These are phyloP conservation scores for Fomitopsis serialis DNA, from an alignment of 768 basidiomycete species.

Conservation along the genomic window DNA sequence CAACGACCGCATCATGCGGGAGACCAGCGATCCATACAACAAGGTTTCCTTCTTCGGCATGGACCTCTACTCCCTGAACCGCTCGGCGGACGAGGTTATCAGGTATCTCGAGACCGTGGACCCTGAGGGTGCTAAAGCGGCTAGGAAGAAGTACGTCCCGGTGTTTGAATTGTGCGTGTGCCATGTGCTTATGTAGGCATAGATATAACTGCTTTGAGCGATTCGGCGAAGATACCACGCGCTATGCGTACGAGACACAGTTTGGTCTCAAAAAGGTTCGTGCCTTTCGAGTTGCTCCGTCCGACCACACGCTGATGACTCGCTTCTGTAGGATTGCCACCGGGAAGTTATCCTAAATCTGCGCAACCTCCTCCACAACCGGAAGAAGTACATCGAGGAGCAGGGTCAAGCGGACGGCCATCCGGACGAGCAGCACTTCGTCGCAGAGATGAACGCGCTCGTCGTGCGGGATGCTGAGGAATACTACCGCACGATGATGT, in stretches of 20 bases:
- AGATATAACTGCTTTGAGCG: conserved; percentile 24
- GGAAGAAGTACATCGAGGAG: conserved; percentile 16
- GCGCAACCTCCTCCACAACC: conserved; percentile 14
- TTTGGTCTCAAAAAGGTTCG: conserved; percentile 18
- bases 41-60: conserved; percentile 23
- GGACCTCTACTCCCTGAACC: conserved; percentile 24
- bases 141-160: conserved; percentile 19
- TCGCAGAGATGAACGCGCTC: conserved; percentile 25
- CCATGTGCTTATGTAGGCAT: neutral
- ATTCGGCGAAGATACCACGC: conserved; percentile 20
- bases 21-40: conserved; percentile 9
- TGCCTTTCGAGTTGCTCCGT: neutral
- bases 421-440: conserved; percentile 21
- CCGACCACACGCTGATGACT: neutral
- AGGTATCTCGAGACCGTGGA: conserved; percentile 22
- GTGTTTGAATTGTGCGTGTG: neutral
- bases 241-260: conserved; percentile 18
- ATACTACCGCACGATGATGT: conserved; percentile 25
- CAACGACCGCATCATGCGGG: conserved; percentile 13
- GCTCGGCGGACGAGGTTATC: conserved; percentile 20
- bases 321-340: conserved; percentile 16
- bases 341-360: conserved; percentile 22
- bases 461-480: conserved; percentile 25
- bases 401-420: conserved; percentile 8
- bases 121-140: conserved; percentile 18